Conservation (phyloP, 208 protist species). For the Leishmania arabica region DNA sequence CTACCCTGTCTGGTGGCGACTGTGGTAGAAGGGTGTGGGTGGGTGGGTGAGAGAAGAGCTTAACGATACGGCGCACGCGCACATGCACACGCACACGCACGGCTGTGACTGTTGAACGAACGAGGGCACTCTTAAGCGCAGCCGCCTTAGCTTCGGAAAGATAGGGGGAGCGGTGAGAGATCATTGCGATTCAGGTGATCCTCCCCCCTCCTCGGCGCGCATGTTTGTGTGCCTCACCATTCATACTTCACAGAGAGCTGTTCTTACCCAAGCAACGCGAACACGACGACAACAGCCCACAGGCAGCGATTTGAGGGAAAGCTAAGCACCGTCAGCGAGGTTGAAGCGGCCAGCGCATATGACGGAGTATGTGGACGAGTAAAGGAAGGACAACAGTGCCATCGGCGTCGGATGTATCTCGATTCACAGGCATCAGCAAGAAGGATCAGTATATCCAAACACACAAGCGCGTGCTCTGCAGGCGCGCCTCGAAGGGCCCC, state of each 20-base stretch:
- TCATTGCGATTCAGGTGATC: not conserved
- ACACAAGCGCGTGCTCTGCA: not conserved
- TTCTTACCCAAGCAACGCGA: not conserved
- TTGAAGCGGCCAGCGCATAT: not conserved
- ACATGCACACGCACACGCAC: not conserved
- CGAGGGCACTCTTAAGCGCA: not conserved
- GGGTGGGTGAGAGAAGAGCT: not conserved
- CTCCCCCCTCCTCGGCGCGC: not conserved
- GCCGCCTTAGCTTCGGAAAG: not conserved
- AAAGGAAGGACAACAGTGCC: not conserved
- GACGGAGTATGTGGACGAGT: not conserved
- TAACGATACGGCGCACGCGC: not conserved
- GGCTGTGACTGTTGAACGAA: not conserved
- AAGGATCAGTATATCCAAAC: not conserved
- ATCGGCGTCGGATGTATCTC: not conserved
- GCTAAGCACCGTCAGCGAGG: not conserved
- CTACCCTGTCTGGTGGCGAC: conserved; percentile 82
- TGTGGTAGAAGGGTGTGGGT: conserved; percentile 42
- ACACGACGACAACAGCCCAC: not conserved
- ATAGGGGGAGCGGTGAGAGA: not conserved
- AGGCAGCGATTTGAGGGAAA: not conserved
- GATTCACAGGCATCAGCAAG: not conserved
- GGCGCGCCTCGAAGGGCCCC: not conserved
- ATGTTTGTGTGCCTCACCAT: not conserved
- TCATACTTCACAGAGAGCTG: not conserved